Evolutionary conservation across 192 early-diverging fungal species (phyloP).

Genomic region (Coemansia interrupta): DNA sequence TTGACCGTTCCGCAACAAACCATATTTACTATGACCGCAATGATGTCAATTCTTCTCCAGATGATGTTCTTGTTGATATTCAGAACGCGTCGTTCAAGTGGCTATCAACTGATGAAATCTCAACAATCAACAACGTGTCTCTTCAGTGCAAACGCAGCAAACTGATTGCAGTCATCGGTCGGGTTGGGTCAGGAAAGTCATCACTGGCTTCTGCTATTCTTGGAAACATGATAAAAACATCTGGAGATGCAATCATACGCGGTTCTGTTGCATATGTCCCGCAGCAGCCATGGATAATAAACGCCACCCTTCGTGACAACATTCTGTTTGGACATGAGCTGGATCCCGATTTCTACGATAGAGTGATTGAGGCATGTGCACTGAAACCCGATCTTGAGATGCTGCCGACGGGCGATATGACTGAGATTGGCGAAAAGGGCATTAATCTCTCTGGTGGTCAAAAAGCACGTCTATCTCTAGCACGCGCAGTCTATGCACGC

Average conservation of each 20-base stretch:
- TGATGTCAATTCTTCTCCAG: constrained; percentile 3
- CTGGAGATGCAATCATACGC: constrained; percentile 18
- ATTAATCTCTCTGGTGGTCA: constrained; percentile 56
- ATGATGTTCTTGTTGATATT: constrained; percentile 33
- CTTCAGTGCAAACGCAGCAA: constrained; percentile 43
- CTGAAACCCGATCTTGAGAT: constrained; percentile 56
- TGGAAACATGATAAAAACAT: constrained; percentile 52
- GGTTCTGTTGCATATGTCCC: constrained; percentile 57
- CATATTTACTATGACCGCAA: constrained; percentile 31
- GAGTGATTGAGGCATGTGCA: constrained; percentile 57
- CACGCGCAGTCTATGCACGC: constrained; percentile 53
- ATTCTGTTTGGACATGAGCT: constrained; percentile 61
- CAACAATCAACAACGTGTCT: constrained; percentile 43
- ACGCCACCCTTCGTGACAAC: constrained; percentile 62
- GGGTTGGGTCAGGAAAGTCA: constrained; percentile 65
- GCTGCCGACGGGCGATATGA: constrained; percentile 55
- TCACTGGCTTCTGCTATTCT: constrained; percentile 58
- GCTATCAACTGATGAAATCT: constrained; percentile 23
- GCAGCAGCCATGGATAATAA: constrained; percentile 67
- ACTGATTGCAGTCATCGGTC: constrained; percentile 60
- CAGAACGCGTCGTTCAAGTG: constrained; percentile 54
- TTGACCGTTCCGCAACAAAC: constrained; percentile 28
- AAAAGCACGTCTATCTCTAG: too few species aligned
- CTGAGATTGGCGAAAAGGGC: constrained; percentile 65
- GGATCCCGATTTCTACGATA: constrained; percentile 54